Evolutionary conservation across 2,329 filamentous ascomycete species (phyloP).

Genomic region (Penicillium sp.): DNA sequence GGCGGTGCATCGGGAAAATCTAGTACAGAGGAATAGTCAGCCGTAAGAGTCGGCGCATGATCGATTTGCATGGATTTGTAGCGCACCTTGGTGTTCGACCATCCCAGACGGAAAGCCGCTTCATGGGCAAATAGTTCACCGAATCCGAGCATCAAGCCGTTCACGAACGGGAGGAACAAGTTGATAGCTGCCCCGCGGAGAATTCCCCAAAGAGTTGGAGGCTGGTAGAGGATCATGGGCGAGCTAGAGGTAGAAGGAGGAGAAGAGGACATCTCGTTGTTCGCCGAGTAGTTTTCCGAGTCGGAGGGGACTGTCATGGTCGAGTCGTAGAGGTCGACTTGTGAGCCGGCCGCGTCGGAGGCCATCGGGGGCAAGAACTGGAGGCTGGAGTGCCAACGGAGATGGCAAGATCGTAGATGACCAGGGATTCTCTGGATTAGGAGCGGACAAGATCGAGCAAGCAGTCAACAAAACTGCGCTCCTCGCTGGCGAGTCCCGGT

Average conservation of each 20-base stretch:
- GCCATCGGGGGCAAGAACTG: conserved; percentile 28
- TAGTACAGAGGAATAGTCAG: conserved; percentile 26
- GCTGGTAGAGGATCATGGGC: conserved; percentile 67
- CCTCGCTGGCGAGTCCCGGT: conserved; percentile 3
- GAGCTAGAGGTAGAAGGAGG: conserved; percentile 38
- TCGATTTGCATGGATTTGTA: neutral
- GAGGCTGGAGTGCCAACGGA: neutral
- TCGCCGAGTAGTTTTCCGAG: conserved; percentile 48
- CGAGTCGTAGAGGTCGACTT: conserved; percentile 44
- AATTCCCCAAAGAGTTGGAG: conserved; percentile 82
- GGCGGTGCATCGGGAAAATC: conserved; percentile 62
- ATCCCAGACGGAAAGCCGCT: conserved; percentile 86
- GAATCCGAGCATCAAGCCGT: conserved; percentile 97
- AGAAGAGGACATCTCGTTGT: conserved; percentile 37
- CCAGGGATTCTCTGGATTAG: neutral
- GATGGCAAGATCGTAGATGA: neutral
- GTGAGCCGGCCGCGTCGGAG: conserved; percentile 32
- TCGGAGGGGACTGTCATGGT: conserved; percentile 48
- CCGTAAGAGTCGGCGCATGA: neutral
- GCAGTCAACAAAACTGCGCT: neutral
- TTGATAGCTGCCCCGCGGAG: conserved; percentile 91
- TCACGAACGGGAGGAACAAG: conserved; percentile 89
- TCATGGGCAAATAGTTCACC: conserved; percentile 97
- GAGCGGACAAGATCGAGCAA: neutral
- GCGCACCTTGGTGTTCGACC: conserved; percentile 87